Conservation (phyloP, 495 filamentous ascomycete species). For the Jackrogersella multiformis region DNA sequence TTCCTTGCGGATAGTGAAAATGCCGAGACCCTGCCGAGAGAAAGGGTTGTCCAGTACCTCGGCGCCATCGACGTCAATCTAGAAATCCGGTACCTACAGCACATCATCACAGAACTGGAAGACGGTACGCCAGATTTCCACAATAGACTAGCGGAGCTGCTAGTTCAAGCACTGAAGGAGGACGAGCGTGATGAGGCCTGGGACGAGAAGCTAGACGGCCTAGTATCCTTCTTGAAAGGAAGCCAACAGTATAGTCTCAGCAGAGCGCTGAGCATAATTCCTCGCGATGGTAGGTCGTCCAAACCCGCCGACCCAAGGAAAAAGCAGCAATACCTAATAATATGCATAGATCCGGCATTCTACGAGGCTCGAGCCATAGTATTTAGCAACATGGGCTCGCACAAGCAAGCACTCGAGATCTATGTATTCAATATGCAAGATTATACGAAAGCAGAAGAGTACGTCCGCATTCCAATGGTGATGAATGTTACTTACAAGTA, state of each 20-base stretch:
- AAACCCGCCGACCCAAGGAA: neutral
- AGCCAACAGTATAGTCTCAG: slow-evolving; percentile 83
- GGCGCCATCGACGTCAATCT: slow-evolving; percentile 71
- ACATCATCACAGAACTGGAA: slow-evolving; percentile 86
- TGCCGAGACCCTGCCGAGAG: slow-evolving; percentile 85
- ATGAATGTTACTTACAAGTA: slow-evolving; percentile 31
- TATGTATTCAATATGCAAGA: slow-evolving; percentile 95
- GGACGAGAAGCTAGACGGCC: slow-evolving; percentile 65
- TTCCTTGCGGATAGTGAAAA: slow-evolving; percentile 96
- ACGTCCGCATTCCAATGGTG: slow-evolving; percentile 42
- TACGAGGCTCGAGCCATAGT: slow-evolving; percentile 92
- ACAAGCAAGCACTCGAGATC: slow-evolving; percentile 92
- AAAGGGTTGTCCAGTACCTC: slow-evolving; percentile 78
- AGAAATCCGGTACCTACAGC: slow-evolving; percentile 86
- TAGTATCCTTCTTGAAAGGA: slow-evolving; percentile 77
- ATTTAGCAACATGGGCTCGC: slow-evolving; percentile 93
- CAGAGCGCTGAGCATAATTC: slow-evolving; percentile 76
- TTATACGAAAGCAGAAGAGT: slow-evolving; percentile 93
- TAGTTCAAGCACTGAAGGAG: slow-evolving; percentile 70
- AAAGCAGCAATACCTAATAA: slow-evolving; percentile 7
- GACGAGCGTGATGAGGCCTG: slow-evolving; percentile 59
- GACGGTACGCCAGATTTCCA: slow-evolving; percentile 88
- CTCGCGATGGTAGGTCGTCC: slow-evolving; percentile 72
- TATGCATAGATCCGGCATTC: slow-evolving; percentile 74
- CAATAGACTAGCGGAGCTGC: slow-evolving; percentile 79